Conservation (phyloP, 495 filamentous ascomycete species). For the Xeromyces bisporus region DNA sequence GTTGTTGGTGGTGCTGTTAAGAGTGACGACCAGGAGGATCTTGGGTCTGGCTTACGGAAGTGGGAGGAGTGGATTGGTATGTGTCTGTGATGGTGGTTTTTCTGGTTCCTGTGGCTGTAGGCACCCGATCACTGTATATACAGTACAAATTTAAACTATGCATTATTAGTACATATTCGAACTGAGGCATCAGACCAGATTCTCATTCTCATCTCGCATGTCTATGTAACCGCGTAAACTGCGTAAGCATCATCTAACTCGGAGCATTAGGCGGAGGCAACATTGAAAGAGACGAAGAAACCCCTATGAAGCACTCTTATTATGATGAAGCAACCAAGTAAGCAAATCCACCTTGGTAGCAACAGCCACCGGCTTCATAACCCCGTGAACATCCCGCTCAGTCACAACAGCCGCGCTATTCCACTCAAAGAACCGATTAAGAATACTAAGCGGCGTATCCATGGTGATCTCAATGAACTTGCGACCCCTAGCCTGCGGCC, state of each 20-base stretch:
- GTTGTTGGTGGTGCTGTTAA: constrained; percentile 65
- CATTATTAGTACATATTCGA: too few relatives aligned
- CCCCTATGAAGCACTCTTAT: background rate
- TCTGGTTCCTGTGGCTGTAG: too few relatives aligned
- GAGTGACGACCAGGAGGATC: constrained; percentile 37
- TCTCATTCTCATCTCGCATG: too few relatives aligned
- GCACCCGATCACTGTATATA: too few relatives aligned
- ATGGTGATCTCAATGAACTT: constrained; percentile 88
- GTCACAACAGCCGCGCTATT: constrained; percentile 91
- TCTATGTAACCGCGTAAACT: too few relatives aligned
- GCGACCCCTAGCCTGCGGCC: constrained; percentile 26
- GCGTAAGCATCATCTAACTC: too few relatives aligned
- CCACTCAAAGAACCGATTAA: constrained; percentile 93
- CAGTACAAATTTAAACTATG: too few relatives aligned
- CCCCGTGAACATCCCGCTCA: constrained; percentile 40
- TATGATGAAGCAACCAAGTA: constrained; percentile 76
- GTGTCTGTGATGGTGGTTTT: constrained; percentile 39
- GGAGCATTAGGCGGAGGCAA: too few relatives aligned
- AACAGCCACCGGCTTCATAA: constrained; percentile 68
- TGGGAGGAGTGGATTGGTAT: constrained; percentile 83
- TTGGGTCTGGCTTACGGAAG: constrained; percentile 46
- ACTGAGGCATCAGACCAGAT: too few relatives aligned
- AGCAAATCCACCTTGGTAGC: constrained; percentile 94
- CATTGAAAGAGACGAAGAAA: background rate
- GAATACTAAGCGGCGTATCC: constrained; percentile 65